Base-by-base conservation (phyloP, 1,284 basidiomycete species). In the Phaffia rhodozyma region DNA sequence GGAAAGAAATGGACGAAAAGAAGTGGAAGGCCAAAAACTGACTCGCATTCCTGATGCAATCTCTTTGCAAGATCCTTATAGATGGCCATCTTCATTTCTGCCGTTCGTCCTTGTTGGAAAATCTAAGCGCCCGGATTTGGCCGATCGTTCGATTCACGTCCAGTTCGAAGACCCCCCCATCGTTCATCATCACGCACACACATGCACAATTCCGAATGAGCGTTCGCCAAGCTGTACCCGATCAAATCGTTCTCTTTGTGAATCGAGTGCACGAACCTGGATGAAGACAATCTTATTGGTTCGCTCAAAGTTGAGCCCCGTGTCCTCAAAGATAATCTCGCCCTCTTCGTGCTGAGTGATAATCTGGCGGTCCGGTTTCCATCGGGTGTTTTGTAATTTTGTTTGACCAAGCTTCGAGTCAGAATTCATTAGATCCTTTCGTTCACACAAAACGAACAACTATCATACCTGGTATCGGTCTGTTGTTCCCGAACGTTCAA, bases 291-390 rank as follows among this genome's bases (percentile, higher is more conserved):
- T 23, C 34, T 54, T 55, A 52, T 61, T 61, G 60, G 60, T 61
- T 43, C 60, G 25, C 53, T 61, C 52, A 48, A 61, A 61, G 5
- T 54, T 54, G 27, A 61, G 53, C 43, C 50, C 47, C 52, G 60
- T 61, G 27, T 61, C 60, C 60, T 61, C 60, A 7, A 52, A 61
- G 25, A 61, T 61, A 21, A 61, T 61, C 53, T 61, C 60, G 29
- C 60, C 60, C 38, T 61, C 60, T 32, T 61, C 60, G 60, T 61
- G 60, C 53, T 61, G 60, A 48, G 60, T 61, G 53, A 61, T 61
- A 52, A 61, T 61, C 60, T 61, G 34, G 25, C 7, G 38, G 13
- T 43, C 16, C 13, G 13, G 38, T 43, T 43, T 11, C 38, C 38
- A 16, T 43, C 38, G 38, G 13, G 5, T 43, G 13, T 43, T 43